Conservation (phyloP, 1,284 basidiomycete genomes). For the Violaceomyces palustris region DNA sequence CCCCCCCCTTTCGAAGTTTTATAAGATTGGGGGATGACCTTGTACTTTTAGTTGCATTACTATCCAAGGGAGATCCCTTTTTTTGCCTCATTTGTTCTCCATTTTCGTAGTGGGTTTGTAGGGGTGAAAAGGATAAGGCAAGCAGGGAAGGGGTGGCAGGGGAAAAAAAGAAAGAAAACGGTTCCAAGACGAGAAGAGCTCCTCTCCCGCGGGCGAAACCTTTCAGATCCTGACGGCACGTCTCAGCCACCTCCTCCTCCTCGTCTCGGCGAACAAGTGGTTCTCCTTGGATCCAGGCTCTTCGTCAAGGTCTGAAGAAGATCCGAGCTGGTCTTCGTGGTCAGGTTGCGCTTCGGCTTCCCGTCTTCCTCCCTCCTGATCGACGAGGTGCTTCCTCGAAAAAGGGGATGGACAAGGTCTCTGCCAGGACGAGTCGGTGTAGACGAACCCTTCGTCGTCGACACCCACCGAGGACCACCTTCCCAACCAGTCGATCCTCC, state of each 20-base stretch:
- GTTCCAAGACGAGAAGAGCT: too few relatives aligned
- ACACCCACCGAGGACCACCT: slow-evolving; percentile 47
- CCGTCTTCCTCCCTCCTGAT: not conserved
- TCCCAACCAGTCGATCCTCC: slow-evolving; percentile 52
- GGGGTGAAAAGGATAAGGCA: too few relatives aligned
- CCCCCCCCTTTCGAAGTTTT: too few relatives aligned
- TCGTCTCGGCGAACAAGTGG: slow-evolving; percentile 15
- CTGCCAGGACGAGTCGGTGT: slow-evolving; percentile 49
- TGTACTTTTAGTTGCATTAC: too few relatives aligned
- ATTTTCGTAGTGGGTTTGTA: too few relatives aligned
- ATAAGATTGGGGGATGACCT: too few relatives aligned
- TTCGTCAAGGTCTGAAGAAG: slow-evolving; percentile 5
- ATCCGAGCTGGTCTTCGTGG: not conserved
- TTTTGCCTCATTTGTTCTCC: too few relatives aligned
- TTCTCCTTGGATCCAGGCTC: slow-evolving; percentile 12
- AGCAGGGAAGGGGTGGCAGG: too few relatives aligned
- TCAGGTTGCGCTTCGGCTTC: too few relatives aligned
- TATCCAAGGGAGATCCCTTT: too few relatives aligned
- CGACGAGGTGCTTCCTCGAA: slow-evolving; percentile 14
- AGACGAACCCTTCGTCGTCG: slow-evolving; percentile 47
- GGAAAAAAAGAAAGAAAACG: too few relatives aligned
- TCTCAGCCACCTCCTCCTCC: slow-evolving; percentile 30
- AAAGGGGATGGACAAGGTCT: slow-evolving; percentile 42
- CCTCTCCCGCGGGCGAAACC: too few relatives aligned
- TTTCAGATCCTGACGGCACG: slow-evolving; percentile 14